phyloP scores from a whole-genome alignment of 106 monocot species.

The Dendrobium catenatum region DNA sequence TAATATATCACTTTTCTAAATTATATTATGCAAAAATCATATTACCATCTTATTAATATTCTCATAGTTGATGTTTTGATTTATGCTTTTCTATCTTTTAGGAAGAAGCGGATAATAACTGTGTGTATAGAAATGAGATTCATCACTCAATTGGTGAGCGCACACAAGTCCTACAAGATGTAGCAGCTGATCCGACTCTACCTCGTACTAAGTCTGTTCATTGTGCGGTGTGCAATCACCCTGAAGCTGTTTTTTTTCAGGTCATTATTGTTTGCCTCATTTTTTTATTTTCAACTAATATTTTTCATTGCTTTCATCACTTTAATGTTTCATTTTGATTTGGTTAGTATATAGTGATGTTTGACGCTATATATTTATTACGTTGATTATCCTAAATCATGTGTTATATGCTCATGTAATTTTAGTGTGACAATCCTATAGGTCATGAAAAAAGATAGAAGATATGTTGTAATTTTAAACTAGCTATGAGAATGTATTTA shows the following conservation, averaged over 20 bases:
- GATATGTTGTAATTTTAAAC: neutral
- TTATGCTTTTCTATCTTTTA: constrained; percentile 9
- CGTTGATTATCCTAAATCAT: neutral
- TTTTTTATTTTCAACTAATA: neutral
- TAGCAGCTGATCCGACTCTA: constrained; percentile 62
- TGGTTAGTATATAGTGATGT: neutral
- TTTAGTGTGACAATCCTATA: neutral
- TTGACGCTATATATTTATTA: neutral
- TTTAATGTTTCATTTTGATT: neutral
- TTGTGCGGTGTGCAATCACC: constrained; percentile 56
- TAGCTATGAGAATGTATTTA: neutral
- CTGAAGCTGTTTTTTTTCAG: constrained; percentile 71
- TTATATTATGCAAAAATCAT: neutral
- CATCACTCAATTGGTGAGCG: constrained; percentile 45
- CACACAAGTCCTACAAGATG: constrained; percentile 59
- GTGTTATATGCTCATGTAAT: neutral
- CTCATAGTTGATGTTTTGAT: neutral
- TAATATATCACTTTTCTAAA: neutral
- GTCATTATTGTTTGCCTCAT: constrained; percentile 4
- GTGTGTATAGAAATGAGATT: constrained; percentile 73
- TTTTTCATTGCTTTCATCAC: neutral
- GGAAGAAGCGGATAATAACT: constrained; percentile 59
- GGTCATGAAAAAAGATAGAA: neutral
- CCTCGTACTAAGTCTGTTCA: constrained; percentile 66
- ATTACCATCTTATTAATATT: neutral